Evolutionary conservation across 2,329 filamentous ascomycete species (phyloP).

Genomic region (Colletotrichum ledebouriae): DNA sequence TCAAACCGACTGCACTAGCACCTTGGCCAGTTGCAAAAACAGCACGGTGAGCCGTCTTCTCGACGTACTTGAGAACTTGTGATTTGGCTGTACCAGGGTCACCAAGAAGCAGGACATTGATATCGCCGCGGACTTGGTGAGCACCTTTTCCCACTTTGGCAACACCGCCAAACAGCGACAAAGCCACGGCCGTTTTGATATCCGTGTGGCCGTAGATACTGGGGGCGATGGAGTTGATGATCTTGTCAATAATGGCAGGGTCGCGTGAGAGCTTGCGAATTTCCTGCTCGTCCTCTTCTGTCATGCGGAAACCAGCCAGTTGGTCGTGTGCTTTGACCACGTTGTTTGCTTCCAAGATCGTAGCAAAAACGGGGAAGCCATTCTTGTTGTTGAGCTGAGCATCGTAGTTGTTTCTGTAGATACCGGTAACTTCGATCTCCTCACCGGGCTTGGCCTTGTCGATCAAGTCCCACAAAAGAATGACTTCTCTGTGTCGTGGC

Average conservation of each 20-base stretch:
- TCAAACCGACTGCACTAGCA: conserved; percentile 96
- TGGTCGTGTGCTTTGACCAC: conserved; percentile 98
- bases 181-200: conserved; percentile 95
- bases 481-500: conserved; percentile 92
- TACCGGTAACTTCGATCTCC: conserved; percentile 96
- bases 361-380: conserved; percentile 97
- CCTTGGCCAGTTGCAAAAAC: conserved; percentile 98
- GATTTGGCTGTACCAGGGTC: conserved; percentile 99
- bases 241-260: conserved; percentile 91
- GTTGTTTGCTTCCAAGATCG: conserved; percentile 97
- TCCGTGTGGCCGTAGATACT: conserved; percentile 98
- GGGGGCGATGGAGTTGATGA: conserved; percentile 92
- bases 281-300: conserved; percentile 91
- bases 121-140: conserved; percentile 94
- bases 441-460: conserved; percentile 97
- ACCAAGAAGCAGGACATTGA: conserved; percentile 95
- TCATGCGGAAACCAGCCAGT: conserved; percentile 94
- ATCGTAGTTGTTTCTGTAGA: conserved; percentile 98
- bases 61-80: conserved; percentile 95
- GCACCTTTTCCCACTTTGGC: conserved; percentile 90
- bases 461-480: conserved; percentile 96
- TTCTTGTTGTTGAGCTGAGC: conserved; percentile 98
- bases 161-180: conserved; percentile 95
- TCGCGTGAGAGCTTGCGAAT: conserved; percentile 92
- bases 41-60: conserved; percentile 95